Base-by-base conservation (phyloP, 2,329 filamentous ascomycete genomes). In the Paracamarosporium sp. region DNA sequence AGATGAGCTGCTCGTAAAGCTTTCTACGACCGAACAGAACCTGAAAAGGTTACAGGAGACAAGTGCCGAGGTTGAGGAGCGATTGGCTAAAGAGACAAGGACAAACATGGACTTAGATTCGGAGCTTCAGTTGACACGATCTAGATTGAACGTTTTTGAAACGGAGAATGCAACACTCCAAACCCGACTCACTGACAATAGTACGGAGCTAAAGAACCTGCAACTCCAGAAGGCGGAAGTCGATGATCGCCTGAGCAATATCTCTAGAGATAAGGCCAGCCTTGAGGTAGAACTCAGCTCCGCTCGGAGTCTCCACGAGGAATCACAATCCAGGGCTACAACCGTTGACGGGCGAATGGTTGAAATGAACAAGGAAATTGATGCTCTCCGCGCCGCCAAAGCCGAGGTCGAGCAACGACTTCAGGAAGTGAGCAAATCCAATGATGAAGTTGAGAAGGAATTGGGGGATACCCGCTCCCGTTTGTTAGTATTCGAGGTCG, bases 51-150 rank as follows among this genome's bases (percentile, higher is more conserved):
- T 68, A 28, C 61, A 55, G 35, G 57, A 56, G 35, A 58, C 43
- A 1, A 68, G 66, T 22, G 47, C 47, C 11, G 55, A 59, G 22
- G 47, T 65, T 1, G 63, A 68, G 15, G 59, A 53, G 11, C 61
- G 59, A 15, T 63, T 72, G 5, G 52, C 65, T 25, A 59, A 60
- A 15, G 59, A 61, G 1, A 45, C 44, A 2, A 31, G 50, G 31
- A 31, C 60, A 6, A 69, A 68, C 17, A 33, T 25, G 20, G 47
- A 53, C 15, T 60, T 75, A 27, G 63, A 72, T 13, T 48, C 57
- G 3, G 65, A 69, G 38, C 59, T 74, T 11, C 53, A 25, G 5
- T 35, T 55, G 20, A 60, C 64, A 15, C 63, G 47, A 15, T 66
- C 58, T 5, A 64, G 47, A 13, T 20, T 70, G 25, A 47, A 59